Evolutionary conservation across 2,329 filamentous ascomycete species (phyloP).

Genomic region (Pezicula rhizophila): DNA sequence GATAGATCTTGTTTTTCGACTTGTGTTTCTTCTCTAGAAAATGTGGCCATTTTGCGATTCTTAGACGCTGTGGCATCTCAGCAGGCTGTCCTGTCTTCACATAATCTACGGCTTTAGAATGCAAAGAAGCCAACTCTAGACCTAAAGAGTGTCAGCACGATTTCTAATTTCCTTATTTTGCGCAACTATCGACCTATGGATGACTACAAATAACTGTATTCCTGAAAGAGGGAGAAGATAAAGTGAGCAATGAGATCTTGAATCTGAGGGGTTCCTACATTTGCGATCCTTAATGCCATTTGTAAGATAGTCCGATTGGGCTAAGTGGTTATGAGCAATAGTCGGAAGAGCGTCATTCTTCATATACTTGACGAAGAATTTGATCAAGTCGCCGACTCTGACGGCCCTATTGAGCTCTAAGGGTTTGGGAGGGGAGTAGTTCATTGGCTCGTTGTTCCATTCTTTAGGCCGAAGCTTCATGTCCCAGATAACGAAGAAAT

Average conservation of each 20-base stretch:
- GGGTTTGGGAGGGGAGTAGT: slow-evolving; percentile 57
- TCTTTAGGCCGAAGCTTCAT: slow-evolving; percentile 59
- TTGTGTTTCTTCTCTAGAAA: slow-evolving; percentile 71
- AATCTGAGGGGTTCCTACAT: slow-evolving; percentile 45
- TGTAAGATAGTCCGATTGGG: slow-evolving; percentile 58
- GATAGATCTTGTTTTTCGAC: slow-evolving; percentile 46
- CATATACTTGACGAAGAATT: slow-evolving; percentile 89
- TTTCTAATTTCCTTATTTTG: no score
- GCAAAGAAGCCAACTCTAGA: slow-evolving; percentile 67
- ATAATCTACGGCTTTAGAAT: slow-evolving; percentile 91
- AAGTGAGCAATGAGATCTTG: neutral
- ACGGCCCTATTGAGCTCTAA: slow-evolving; percentile 55
- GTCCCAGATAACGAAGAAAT: slow-evolving; percentile 95
- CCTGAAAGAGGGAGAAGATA: no score
- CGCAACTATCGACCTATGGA: no score
- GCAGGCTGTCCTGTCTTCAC: slow-evolving; percentile 83
- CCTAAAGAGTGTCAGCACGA: slow-evolving; percentile 32
- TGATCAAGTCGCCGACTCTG: slow-evolving; percentile 64
- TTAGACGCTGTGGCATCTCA: slow-evolving; percentile 52
- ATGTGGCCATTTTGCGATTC: slow-evolving; percentile 68
- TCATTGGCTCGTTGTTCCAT: slow-evolving; percentile 74
- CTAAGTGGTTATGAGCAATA: slow-evolving; percentile 80
- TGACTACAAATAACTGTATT: no score
- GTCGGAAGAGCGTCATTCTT: slow-evolving; percentile 76
- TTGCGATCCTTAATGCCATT: slow-evolving; percentile 58